Percentiles rank a stretch among this genome's conserved stretches.
phyloP scores from a whole-genome alignment of 2,329 filamentous ascomycete species.

The Stemphylium vesicarium region DNA sequence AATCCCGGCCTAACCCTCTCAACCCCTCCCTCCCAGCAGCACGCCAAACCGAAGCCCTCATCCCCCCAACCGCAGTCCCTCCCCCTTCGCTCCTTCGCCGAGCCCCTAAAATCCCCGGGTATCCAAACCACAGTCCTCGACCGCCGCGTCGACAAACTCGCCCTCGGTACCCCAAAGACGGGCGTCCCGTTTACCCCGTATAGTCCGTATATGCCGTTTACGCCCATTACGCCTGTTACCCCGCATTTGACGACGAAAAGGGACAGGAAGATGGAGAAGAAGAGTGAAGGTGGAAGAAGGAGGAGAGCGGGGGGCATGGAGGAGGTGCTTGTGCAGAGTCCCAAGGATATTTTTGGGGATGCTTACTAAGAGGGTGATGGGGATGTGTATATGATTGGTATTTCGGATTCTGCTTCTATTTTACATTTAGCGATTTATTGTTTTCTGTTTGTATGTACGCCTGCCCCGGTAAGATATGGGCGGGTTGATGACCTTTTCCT shows the following conservation, averaged over 20 bases:
- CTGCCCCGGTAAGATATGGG: background rate
- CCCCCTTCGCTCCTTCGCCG: constrained; percentile 45
- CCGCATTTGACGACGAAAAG: constrained; percentile 74
- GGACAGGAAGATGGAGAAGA: constrained; percentile 73
- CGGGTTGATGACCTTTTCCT: background rate
- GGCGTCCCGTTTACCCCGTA: constrained; percentile 73
- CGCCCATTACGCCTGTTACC: constrained; percentile 76
- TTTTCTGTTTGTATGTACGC: no score
- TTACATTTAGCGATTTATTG: background rate
- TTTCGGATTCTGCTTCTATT: background rate
- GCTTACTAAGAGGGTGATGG: constrained; percentile 34
- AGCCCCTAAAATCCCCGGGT: constrained; percentile 37
- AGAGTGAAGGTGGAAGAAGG: constrained; percentile 59
- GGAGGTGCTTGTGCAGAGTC: constrained; percentile 46
- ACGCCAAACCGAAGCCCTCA: constrained; percentile 17
- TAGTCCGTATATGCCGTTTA: constrained; percentile 79
- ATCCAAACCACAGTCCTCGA: constrained; percentile 55
- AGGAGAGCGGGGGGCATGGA: constrained; percentile 59
- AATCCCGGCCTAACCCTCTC: constrained; percentile 19
- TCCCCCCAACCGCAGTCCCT: constrained; percentile 26
- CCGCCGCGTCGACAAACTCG: constrained; percentile 40
- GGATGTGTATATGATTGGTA: constrained; percentile 2
- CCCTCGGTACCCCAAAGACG: constrained; percentile 57
- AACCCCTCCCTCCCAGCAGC: background rate
- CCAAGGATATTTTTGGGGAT: constrained; percentile 49